Percentiles rank a stretch among this genome's conserved stretches.
Conservation (phyloP, 768 basidiomycete genomes). For the Boletus rubroflammeus region DNA sequence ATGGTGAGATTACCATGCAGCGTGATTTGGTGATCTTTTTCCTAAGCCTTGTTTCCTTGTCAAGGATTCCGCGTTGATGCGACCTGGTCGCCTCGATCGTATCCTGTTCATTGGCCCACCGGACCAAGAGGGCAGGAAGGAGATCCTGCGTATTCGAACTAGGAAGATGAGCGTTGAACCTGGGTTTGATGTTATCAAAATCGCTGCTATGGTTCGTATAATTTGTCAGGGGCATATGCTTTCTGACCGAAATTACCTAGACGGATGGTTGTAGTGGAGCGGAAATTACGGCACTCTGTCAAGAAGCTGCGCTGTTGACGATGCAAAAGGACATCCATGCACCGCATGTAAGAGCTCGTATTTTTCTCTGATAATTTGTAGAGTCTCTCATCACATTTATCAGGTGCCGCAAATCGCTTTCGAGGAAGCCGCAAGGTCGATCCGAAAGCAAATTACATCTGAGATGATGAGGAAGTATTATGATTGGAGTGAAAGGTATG, state of each 20-base stretch:
- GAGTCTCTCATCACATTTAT: background rate
- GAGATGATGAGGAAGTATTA: slow-evolving; percentile 69
- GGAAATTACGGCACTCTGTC: slow-evolving; percentile 87
- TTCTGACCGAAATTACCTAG: slow-evolving; percentile 39
- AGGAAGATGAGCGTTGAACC: slow-evolving; percentile 77
- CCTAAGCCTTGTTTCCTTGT: background rate
- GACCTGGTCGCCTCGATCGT: slow-evolving; percentile 91
- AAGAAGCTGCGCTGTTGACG: slow-evolving; percentile 90
- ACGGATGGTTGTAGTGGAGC: slow-evolving; percentile 96
- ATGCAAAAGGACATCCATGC: slow-evolving; percentile 88
- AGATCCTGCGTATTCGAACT: slow-evolving; percentile 80
- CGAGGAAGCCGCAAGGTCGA: slow-evolving; percentile 61
- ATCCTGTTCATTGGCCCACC: slow-evolving; percentile 95
- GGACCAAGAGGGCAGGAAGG: slow-evolving; percentile 70
- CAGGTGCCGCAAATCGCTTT: slow-evolving; percentile 80
- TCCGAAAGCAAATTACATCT: slow-evolving; percentile 82
- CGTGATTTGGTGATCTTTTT: background rate
- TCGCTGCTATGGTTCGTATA: slow-evolving; percentile 62
- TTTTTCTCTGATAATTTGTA: background rate
- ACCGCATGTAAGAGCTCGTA: slow-evolving; percentile 52
- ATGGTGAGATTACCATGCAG: slow-evolving; percentile 51
- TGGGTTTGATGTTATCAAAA: slow-evolving; percentile 57
- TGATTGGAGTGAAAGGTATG: slow-evolving; percentile 53
- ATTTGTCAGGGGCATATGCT: background rate
- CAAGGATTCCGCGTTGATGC: slow-evolving; percentile 92